Percentiles rank a stretch among this genome's conserved stretches.
These are phyloP conservation scores for Wickerhamiella lipophila DNA, from an alignment of 805 yeast species.

Conservation along the genomic window DNA sequence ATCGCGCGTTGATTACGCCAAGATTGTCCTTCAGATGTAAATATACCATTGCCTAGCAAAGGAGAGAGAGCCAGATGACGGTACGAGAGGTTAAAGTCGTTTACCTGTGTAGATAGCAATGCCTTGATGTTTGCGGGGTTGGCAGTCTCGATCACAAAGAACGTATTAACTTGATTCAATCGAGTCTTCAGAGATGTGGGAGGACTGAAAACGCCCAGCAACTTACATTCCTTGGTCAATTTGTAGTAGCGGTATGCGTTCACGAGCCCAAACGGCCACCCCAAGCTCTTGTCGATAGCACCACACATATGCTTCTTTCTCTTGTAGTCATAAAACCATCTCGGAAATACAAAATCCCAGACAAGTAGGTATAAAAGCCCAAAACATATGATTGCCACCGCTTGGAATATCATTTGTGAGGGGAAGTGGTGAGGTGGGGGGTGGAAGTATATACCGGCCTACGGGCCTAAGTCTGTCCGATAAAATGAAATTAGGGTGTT, in stretches of 20 bases:
- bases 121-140: constrained; percentile 28
- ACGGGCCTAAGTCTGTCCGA: no score
- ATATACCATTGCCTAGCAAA: constrained; percentile 27
- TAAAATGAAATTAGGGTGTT: no score
- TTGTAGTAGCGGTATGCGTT: neutral
- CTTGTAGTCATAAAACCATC: constrained; percentile 7
- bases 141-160: constrained; percentile 16
- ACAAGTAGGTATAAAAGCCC: neutral
- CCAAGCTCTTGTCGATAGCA: neutral
- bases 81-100: constrained; percentile 24
- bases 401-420: neutral
- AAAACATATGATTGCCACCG: neutral
- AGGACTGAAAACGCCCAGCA: neutral
- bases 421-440: neutral
- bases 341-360: constrained; percentile 11
- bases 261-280: constrained; percentile 11
- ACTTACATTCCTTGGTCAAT: neutral
- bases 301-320: constrained; percentile 3
- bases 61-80: constrained; percentile 23
- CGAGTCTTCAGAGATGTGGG: neutral
- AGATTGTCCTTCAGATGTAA: constrained; percentile 26
- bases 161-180: neutral
- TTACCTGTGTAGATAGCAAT: constrained; percentile 25
- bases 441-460: neutral
- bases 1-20: constrained; percentile 28